Base-by-base conservation (phyloP, 306 rosid genomes). In the Citrullus mucosospermus region DNA sequence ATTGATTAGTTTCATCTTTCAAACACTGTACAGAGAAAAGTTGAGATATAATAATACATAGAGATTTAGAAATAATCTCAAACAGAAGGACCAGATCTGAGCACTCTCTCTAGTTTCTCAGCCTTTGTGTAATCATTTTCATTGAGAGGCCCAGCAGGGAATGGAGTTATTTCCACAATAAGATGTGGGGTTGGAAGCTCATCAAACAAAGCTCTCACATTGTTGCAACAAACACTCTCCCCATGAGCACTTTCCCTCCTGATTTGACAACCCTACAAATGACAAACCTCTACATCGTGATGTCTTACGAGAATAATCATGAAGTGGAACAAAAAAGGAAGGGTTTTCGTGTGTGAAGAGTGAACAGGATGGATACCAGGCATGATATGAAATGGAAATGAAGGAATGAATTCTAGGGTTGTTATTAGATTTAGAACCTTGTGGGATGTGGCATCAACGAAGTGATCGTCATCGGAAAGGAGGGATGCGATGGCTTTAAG, bases 241-340 rank as follows among this genome's bases (percentile, higher is more conserved):
- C 98, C 98, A 82, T 94, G 98, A 69, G 98, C 97, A 75, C 91
- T 92, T 85, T 92, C 96, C 87, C 97, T 87, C 60, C 98, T 87
- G 79, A 94, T 92, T 84, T 94, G 98, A 72, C 98, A 94, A 68
- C 98, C 98, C 96, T 94, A 41, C 81, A 79, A 80, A 76, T 34
- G 39, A 77, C 76, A 74, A 34, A 77, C 25, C 44, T 17, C 77
- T 16, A 73, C 15, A 0, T 28, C 14, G 61, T 28, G 10, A 48
- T 15, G 61, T 15, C 56, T 46, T 25, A 46, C 1, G 4, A 44
- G 39, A 30, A 46, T 25, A 25, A 15, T 30, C 61, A 8, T 51
- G 60, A 8, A 71, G 15, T 2, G 0, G 34, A 71, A 18, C 4
- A 66, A 38, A 17, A 53, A 63, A 4, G 14, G 10, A 66, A 48